Percentiles rank a stretch among this genome's conserved stretches.
Conservation (phyloP, 805 yeast species). For the Yarrowia sp. region DNA sequence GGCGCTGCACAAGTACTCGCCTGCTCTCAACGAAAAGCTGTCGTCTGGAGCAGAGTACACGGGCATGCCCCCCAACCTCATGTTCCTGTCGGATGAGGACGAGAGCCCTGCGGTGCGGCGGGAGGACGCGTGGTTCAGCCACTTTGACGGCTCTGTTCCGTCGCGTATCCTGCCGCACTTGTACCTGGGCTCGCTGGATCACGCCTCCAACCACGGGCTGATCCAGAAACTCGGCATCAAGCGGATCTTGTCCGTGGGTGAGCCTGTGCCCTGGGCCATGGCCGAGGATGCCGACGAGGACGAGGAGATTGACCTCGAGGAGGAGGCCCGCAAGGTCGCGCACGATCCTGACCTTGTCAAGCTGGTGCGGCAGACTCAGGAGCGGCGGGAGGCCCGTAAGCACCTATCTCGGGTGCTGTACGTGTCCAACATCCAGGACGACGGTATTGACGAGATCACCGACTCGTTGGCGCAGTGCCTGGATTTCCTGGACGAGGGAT, state of each 20-base stretch:
- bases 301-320: conserved; percentile 22
- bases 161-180: conserved; percentile 79
- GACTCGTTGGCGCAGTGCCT: conserved; percentile 61
- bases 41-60: conserved; percentile 17
- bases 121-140: conserved; percentile 36
- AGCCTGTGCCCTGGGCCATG: conserved; percentile 58
- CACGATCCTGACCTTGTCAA: conserved; percentile 16
- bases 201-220: conserved; percentile 71
- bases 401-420: conserved; percentile 53
- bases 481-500: conserved; percentile 59
- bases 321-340: conserved; percentile 2
- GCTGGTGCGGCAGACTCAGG: conserved; percentile 18
- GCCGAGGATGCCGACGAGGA: conserved; percentile 14
- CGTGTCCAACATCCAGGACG: conserved; percentile 78
- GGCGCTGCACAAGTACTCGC: conserved; percentile 60
- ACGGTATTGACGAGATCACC: conserved; percentile 79
- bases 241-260: conserved; percentile 84
- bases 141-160: conserved; percentile 68
- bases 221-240: conserved; percentile 64
- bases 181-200: conserved; percentile 78
- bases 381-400: conserved; percentile 26
- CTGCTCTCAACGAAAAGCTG: conserved; percentile 39
- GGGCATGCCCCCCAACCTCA: conserved; percentile 11
- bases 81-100: conserved; percentile 14
- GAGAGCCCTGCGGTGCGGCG: neutral